Percentiles rank a stretch among this genome's conserved stretches.
phyloP scores from a whole-genome alignment of 345 rosid genomes.

The Salix dunnii region DNA sequence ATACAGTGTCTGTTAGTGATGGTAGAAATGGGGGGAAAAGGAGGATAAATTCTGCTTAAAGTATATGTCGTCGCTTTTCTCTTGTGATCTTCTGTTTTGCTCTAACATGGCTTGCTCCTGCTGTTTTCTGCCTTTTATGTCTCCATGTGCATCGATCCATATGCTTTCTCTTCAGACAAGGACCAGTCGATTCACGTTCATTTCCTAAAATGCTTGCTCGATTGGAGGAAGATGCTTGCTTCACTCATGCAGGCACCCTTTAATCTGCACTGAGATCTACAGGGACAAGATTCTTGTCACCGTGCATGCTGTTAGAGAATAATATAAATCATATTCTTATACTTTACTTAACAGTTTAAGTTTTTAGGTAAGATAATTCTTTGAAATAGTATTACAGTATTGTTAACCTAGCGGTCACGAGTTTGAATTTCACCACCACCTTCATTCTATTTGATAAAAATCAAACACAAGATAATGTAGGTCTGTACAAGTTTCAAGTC shows the following conservation, averaged over 20 bases:
- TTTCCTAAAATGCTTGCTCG: conserved; percentile 1
- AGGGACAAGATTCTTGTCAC: background rate
- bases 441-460: no score
- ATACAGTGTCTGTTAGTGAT: background rate
- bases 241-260: background rate
- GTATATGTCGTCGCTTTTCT: background rate
- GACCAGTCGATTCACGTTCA: conserved; percentile 15
- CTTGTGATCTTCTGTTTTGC: background rate
- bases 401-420: no score
- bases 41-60: background rate
- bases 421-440: no score
- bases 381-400: no score
- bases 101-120: background rate
- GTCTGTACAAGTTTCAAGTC: no score
- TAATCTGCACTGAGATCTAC: background rate
- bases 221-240: background rate
- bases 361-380: no score
- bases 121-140: conserved; percentile 12
- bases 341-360: no score
- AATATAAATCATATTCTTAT: no score
- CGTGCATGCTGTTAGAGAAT: background rate
- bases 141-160: conserved; percentile 21
- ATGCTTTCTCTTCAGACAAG: conserved; percentile 9
- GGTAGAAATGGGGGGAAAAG: background rate
- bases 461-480: no score